These are phyloP conservation scores for Picea glauca DNA, from an alignment of 75 land plant genomes.

Conservation along the genomic window DNA sequence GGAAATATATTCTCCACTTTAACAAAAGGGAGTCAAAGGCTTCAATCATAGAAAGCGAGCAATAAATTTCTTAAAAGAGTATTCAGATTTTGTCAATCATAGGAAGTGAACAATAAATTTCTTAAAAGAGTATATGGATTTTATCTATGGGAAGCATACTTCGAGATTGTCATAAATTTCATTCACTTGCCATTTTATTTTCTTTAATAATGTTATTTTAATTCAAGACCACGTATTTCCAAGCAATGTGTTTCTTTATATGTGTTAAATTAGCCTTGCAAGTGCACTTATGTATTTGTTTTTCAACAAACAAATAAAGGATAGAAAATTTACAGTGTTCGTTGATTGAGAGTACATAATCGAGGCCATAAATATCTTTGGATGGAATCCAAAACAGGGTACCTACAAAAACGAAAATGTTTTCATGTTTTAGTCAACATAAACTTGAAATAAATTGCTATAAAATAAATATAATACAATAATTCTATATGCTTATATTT, in stretches of 20 bases:
- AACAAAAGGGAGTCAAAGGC: too few species aligned
- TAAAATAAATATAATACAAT: neutral
- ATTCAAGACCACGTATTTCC: neutral
- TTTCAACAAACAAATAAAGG: neutral
- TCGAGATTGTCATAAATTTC: too few species aligned
- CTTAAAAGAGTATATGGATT: too few species aligned
- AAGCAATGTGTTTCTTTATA: neutral
- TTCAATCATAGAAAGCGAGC: too few species aligned
- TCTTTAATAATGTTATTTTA: too few species aligned
- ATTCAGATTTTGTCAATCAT: too few species aligned
- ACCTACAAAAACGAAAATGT: conserved; percentile 40
- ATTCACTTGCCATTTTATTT: too few species aligned
- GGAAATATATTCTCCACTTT: too few species aligned
- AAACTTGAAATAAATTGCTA: neutral
- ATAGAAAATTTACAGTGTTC: conserved; percentile 57
- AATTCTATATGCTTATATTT: neutral
- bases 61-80: too few species aligned
- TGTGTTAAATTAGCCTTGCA: neutral
- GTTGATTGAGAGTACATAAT: conserved; percentile 89
- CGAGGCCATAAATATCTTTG: conserved; percentile 96
- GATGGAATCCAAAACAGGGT: conserved; percentile 76
- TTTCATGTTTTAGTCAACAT: neutral
- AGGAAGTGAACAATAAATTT: too few species aligned
- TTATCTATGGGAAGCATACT: too few species aligned
- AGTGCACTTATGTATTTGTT: neutral